Conservation (phyloP, 2,329 filamentous ascomycete genomes). For the Pseudogymnoascus sp. region DNA sequence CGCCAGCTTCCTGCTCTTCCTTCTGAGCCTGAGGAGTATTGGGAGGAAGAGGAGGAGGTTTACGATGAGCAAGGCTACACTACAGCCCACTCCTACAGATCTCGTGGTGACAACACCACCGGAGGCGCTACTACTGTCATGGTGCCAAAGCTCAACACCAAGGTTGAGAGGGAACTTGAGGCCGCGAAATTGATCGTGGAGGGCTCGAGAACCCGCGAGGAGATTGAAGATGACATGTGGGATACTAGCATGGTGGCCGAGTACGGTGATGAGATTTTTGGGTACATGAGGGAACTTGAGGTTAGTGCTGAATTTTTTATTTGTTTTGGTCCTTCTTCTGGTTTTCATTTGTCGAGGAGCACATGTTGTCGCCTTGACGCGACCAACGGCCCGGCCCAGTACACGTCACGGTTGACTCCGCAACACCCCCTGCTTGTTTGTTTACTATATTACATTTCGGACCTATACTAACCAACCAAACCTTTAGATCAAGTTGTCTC, state of each 20-base stretch:
- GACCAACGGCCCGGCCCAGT: slow-evolving; percentile 10
- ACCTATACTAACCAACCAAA: slow-evolving; percentile 22
- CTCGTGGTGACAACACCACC: slow-evolving; percentile 65
- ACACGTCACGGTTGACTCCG: slow-evolving; percentile 17
- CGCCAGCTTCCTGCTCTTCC: slow-evolving; percentile 20
- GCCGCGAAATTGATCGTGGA: slow-evolving; percentile 36
- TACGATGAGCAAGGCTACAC: slow-evolving; percentile 62
- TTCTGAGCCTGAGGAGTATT: slow-evolving; percentile 60
- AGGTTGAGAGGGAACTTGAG: slow-evolving; percentile 65
- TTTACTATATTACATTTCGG: slow-evolving; percentile 16
- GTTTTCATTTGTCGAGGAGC: slow-evolving; percentile 3
- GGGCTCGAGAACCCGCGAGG: slow-evolving; percentile 47
- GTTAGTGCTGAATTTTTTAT: slow-evolving; percentile 38
- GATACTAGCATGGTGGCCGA: slow-evolving; percentile 98
- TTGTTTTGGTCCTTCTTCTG: slow-evolving; percentile 5
- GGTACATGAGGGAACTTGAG: slow-evolving; percentile 85
- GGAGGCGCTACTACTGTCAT: slow-evolving; percentile 56
- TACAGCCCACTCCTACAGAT: slow-evolving; percentile 70
- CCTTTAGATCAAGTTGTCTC: slow-evolving; percentile 64
- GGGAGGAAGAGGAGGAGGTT: slow-evolving; percentile 67
- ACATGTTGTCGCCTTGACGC: slow-evolving; percentile 13
- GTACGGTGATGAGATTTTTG: slow-evolving; percentile 92
- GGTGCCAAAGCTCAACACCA: slow-evolving; percentile 62
- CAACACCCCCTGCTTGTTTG: slow-evolving; percentile 15
- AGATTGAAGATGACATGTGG: slow-evolving; percentile 81